Percentiles rank a stretch among this genome's conserved stretches.
phyloP scores from a whole-genome alignment of 306 rosid genomes.

The Gleditsia sinensis region DNA sequence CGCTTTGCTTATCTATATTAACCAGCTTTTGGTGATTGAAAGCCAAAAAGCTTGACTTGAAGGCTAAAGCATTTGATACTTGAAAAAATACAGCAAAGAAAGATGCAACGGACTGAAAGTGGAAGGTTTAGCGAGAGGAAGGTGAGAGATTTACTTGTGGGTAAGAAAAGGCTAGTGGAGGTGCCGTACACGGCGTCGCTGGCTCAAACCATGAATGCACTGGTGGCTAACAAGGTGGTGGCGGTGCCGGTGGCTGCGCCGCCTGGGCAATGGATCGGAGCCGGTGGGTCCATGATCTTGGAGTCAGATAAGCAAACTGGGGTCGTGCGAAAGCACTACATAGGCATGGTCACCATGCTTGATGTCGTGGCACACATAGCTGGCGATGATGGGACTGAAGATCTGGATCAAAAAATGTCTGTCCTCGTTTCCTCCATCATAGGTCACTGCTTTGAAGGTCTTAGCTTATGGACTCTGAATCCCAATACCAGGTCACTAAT shows the following conservation, averaged over 20 bases:
- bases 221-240: slow-evolving; percentile 72
- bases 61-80: background rate
- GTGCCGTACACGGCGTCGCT: slow-evolving; percentile 86
- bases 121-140: slow-evolving; percentile 48
- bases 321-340: slow-evolving; percentile 66
- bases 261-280: slow-evolving; percentile 95
- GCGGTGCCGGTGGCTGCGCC: slow-evolving; percentile 94
- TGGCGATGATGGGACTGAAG: slow-evolving; percentile 50
- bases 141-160: slow-evolving; percentile 63
- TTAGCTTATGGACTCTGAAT: slow-evolving; percentile 86
- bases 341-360: slow-evolving; percentile 92
- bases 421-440: slow-evolving; percentile 67
- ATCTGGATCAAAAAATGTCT: slow-evolving; percentile 70
- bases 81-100: slow-evolving; percentile 42
- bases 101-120: slow-evolving; percentile 34
- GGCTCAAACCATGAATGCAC: slow-evolving; percentile 69
- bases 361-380: slow-evolving; percentile 83
- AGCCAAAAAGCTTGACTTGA: too few relatives aligned
- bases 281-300: slow-evolving; percentile 87
- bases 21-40: too few relatives aligned
- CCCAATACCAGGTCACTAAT: slow-evolving; percentile 68
- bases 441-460: slow-evolving; percentile 74
- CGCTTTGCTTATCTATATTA: slow-evolving; percentile 7
- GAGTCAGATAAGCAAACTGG: slow-evolving; percentile 78
- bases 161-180: slow-evolving; percentile 73